Percentiles rank a stretch among this genome's conserved stretches.
Conservation (phyloP, 1,284 basidiomycete species). For the Cutaneotrichosporon sp. region DNA sequence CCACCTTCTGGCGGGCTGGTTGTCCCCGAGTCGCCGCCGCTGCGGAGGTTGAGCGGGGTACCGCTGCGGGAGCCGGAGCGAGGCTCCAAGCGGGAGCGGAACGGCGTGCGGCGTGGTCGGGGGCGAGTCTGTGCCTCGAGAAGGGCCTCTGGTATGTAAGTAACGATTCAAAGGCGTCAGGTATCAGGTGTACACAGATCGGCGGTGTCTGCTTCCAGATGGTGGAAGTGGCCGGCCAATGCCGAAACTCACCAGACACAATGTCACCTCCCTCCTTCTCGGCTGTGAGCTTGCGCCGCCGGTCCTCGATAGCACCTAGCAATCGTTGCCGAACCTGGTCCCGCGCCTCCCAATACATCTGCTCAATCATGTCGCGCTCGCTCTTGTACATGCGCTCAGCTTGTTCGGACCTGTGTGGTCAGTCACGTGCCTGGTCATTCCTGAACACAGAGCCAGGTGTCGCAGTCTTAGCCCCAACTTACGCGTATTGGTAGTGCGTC, state of each 20-base stretch:
- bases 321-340: constrained; percentile 49
- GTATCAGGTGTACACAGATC: background rate
- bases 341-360: constrained; percentile 49
- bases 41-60: constrained; percentile 15
- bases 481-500: constrained; percentile 51
- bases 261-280: constrained; percentile 54
- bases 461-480: constrained; percentile 11
- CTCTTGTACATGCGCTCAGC: constrained; percentile 49
- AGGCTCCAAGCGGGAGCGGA: constrained; percentile 23
- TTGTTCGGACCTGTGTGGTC: constrained; percentile 27
- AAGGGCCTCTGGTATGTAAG: constrained; percentile 31
- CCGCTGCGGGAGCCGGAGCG: constrained; percentile 11
- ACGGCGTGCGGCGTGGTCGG: constrained; percentile 33
- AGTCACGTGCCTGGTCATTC: constrained; percentile 2
- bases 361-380: constrained; percentile 52
- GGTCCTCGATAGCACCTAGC: constrained; percentile 52
- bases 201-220: background rate
- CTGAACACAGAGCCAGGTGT: background rate
- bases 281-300: constrained; percentile 50
- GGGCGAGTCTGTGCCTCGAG: constrained; percentile 41
- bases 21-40: constrained; percentile 12
- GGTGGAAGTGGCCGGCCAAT: background rate
- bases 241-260: constrained; percentile 46
- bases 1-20: constrained; percentile 21
- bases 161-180: background rate